Evolutionary conservation across 2,329 filamentous ascomycete genomes (phyloP).

Genomic region (Paraphoma sp.): DNA sequence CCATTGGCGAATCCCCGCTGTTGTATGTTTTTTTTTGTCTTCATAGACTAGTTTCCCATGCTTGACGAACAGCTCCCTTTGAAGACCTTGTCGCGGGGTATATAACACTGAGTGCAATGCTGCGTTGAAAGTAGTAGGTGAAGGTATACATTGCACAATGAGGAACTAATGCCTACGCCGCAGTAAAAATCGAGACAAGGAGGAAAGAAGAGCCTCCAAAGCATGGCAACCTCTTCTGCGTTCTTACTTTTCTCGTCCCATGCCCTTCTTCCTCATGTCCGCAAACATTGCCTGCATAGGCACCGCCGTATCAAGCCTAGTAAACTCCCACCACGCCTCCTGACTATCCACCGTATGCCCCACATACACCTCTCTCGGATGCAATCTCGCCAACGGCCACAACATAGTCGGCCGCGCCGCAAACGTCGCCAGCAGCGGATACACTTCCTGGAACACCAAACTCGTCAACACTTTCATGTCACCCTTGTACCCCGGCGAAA

Average conservation of each 20-base stretch:
- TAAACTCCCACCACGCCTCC: conserved; percentile 19
- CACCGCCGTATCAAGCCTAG: conserved; percentile 1
- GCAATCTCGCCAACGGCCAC: conserved; percentile 19
- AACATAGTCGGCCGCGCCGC: conserved; percentile 9
- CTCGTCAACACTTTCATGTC: conserved; percentile 12
- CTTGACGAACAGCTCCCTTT: not conserved
- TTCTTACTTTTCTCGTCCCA: no score
- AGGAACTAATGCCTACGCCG: no score
- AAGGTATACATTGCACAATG: no score
- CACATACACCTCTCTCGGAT: conserved; percentile 20
- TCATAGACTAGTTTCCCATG: not conserved
- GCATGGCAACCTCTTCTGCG: no score
- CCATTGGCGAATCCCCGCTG: conserved; percentile 8
- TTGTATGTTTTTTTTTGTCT: conserved; percentile 10
- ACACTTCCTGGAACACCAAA: conserved; percentile 13
- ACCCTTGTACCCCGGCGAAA: conserved; percentile 12
- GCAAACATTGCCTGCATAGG: conserved; percentile 2
- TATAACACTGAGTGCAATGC: no score
- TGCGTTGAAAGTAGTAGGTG: no score
- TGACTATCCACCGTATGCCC: conserved; percentile 15
- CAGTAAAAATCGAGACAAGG: no score
- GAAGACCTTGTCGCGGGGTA: no score
- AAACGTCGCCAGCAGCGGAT: conserved; percentile 7
- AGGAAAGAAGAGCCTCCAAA: no score
- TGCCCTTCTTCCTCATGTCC: conserved; percentile 1